phyloP scores from a whole-genome alignment of 495 filamentous ascomycete genomes.

The Daldinia grandis region DNA sequence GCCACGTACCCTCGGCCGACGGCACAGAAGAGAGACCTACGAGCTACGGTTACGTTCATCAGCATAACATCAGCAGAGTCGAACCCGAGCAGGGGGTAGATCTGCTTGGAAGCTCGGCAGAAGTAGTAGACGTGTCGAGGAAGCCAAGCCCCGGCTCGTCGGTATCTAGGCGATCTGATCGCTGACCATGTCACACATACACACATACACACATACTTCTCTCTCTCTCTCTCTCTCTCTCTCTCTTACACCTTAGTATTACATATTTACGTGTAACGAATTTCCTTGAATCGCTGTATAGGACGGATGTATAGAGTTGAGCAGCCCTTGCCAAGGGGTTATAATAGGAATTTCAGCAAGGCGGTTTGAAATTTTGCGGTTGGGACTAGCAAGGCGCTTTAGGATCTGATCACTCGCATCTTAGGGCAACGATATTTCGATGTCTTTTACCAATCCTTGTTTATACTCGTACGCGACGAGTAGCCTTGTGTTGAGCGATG shows the following conservation, averaged over 20 bases:
- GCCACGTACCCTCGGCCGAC: conserved; percentile 42
- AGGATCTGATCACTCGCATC: conserved; percentile 39
- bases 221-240: no score
- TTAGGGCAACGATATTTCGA: conserved; percentile 28
- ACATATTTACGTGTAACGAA: conserved; percentile 42
- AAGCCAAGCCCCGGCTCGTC: conserved; percentile 37
- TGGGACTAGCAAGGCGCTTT: conserved; percentile 39
- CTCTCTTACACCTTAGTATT: not conserved
- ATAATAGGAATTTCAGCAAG: conserved; percentile 37
- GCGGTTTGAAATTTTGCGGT: conserved; percentile 36
- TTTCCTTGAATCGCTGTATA: conserved; percentile 42
- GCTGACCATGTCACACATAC: not conserved
- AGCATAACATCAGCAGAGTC: conserved; percentile 68
- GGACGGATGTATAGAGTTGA: conserved; percentile 40
- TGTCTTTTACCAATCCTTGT: conserved; percentile 28
- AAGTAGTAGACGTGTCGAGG: conserved; percentile 55
- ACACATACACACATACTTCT: not conserved
- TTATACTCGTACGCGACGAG: conserved; percentile 25
- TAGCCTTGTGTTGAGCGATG: conserved; percentile 44
- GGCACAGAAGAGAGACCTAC: conserved; percentile 64
- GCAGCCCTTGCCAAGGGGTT: conserved; percentile 9
- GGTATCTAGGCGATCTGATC: conserved; percentile 26
- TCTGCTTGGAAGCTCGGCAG: conserved; percentile 58
- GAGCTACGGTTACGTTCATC: conserved; percentile 77
- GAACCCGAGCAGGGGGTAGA: conserved; percentile 56